phyloP scores from a whole-genome alignment of 257 asterid species.

The Salvia miltiorrhiza region DNA sequence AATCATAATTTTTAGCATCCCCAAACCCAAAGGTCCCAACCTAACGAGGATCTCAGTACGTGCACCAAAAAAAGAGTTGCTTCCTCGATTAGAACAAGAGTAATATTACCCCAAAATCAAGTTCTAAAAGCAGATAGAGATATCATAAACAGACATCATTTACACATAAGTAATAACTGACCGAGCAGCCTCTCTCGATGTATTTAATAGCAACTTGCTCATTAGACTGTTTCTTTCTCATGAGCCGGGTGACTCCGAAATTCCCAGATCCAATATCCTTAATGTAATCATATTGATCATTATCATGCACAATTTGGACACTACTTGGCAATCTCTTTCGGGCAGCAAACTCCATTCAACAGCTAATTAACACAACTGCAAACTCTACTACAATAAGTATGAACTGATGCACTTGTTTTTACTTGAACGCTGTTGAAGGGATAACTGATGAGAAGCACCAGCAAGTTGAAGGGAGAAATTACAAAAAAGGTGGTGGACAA shows the following conservation, averaged over 20 bases:
- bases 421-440: background rate
- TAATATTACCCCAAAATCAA: background rate
- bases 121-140: background rate
- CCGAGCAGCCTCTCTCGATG: slow-evolving; percentile 24
- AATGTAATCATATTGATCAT: slow-evolving; percentile 8
- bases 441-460: slow-evolving; percentile 9
- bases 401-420: background rate
- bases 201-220: slow-evolving; percentile 24
- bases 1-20: background rate
- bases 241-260: slow-evolving; percentile 17
- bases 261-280: slow-evolving; percentile 21
- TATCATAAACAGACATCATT: background rate
- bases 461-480: background rate
- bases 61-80: background rate
- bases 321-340: slow-evolving; percentile 9
- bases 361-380: slow-evolving; percentile 10
- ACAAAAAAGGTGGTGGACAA: background rate
- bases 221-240: slow-evolving; percentile 14
- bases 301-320: slow-evolving; percentile 17
- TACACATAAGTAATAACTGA: slow-evolving; percentile 16
- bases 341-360: slow-evolving; percentile 10
- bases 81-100: slow-evolving; percentile 1
- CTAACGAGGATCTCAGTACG: background rate
- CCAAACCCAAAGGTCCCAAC: background rate
- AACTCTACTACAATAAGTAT: background rate